Conservation (phyloP, 768 basidiomycete species). For the Phanerochaete sordida region DNA sequence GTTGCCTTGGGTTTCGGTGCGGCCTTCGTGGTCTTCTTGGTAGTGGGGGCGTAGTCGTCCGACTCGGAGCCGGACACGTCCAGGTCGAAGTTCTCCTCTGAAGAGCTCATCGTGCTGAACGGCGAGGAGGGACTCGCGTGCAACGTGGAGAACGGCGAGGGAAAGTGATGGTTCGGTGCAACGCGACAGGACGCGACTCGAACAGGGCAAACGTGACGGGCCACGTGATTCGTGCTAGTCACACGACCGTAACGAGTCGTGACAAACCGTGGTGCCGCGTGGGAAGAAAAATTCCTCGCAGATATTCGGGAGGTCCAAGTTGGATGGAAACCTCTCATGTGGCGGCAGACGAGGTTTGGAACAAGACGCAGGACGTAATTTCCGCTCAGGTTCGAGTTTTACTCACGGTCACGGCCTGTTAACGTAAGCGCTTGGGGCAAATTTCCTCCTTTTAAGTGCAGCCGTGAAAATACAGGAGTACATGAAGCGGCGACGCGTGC, state of each 20-base stretch:
- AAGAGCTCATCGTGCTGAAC: constrained; percentile 57
- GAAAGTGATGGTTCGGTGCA: neutral
- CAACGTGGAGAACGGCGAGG: neutral
- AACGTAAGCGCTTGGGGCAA: neutral
- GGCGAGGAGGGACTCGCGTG: neutral
- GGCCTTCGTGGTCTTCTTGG: constrained; percentile 43
- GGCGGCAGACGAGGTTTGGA: neutral
- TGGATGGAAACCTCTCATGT: neutral
- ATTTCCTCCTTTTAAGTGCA: neutral
- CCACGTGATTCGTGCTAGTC: constrained; percentile 1
- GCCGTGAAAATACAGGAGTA: neutral
- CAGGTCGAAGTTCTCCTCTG: constrained; percentile 69
- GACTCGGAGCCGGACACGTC: constrained; percentile 55
- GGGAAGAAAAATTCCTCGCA: neutral
- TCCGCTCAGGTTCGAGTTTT: neutral
- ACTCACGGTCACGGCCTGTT: neutral
- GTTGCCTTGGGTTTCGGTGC: constrained; percentile 30
- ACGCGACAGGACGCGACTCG: neutral
- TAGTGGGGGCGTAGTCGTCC: constrained; percentile 58
- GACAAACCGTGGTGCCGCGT: neutral
- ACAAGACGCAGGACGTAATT: neutral
- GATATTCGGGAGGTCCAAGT: neutral
- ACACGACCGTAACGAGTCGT: neutral
- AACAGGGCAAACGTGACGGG: neutral
- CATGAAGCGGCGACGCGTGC: neutral